Evolutionary conservation across 2,329 filamentous ascomycete genomes (phyloP).

Genomic region (Capronia epimyces): DNA sequence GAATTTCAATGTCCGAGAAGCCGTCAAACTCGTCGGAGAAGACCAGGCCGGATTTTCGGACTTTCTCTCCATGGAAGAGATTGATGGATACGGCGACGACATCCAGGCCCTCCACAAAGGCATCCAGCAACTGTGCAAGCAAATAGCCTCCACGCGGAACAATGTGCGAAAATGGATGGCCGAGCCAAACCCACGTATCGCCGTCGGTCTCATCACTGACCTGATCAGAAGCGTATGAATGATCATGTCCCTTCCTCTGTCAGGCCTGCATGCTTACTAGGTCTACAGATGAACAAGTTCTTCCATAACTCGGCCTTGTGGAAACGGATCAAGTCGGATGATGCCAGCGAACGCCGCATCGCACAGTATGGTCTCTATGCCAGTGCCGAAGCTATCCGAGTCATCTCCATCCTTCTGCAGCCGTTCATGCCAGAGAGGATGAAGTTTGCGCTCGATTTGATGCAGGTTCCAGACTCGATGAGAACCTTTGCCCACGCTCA

Average conservation of each 20-base stretch:
- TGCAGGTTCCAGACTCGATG: conserved; percentile 62
- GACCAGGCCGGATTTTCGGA: conserved; percentile 21
- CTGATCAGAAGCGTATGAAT: conserved; percentile 53
- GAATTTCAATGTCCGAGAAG: conserved; percentile 61
- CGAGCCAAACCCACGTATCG: conserved; percentile 56
- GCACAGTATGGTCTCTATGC: conserved; percentile 63
- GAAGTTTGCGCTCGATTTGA: conserved; percentile 63
- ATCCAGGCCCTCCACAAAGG: conserved; percentile 25
- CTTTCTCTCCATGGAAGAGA: conserved; percentile 29
- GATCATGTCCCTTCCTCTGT: background rate
- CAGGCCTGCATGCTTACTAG: conserved; percentile 6
- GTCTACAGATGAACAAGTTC: conserved; percentile 59
- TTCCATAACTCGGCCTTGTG: conserved; percentile 65
- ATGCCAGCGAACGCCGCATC: conserved; percentile 34
- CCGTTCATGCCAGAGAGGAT: conserved; percentile 85
- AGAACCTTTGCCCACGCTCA: conserved; percentile 59
- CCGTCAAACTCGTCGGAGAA: conserved; percentile 44
- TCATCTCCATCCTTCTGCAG: conserved; percentile 77
- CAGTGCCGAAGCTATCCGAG: conserved; percentile 68
- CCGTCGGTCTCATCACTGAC: conserved; percentile 60
- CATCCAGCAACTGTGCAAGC: conserved; percentile 2
- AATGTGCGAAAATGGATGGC: conserved; percentile 14
- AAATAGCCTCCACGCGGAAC: conserved; percentile 6
- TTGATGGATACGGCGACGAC: conserved; percentile 34
- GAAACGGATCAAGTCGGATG: conserved; percentile 43